Base-by-base conservation (phyloP, 2,329 filamentous ascomycete species). In the Leptographium galeiforme region DNA sequence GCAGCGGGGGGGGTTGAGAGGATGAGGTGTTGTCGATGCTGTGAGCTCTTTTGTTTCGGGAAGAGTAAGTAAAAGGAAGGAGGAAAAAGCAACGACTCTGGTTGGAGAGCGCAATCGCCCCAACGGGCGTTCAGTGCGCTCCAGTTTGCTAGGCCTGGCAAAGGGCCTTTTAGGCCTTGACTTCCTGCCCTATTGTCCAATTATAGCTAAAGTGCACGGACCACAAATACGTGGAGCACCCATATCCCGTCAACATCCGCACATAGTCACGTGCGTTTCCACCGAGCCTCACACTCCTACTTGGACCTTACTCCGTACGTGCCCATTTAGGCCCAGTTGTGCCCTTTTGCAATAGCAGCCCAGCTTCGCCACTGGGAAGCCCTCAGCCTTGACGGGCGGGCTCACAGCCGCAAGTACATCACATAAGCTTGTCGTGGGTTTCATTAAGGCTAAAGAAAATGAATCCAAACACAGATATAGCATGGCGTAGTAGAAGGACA, bases 21-120 rank as follows among this genome's bases (percentile, higher is more conserved):
- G 48, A 32, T 38, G 34, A 30, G 25, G 25, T 25, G 25, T 41
- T 33, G 44, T 32, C 44, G 44, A 47, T 19, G 44, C 14, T 36
- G 48, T 50, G 48, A 51, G 50, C 50, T 51, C 18, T 46, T 45
- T 46, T 41, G 33, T 44, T 51, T 38, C 50, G 50, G 50, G 30
- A 33, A 34, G 13, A 40, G 18, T 18, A 51, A 25, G 25, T 6
- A 25, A 30, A 44, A 44, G 39, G 38, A 43, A 50, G 30, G 39
- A 34, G 39, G 34, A 38, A 48, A 48, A 38, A 32, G 33, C 48
- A 33, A 25, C 48, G 30, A 39, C 32, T 33, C 48, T 50, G 48
- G 48, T 50, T 50, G 48, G 48, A 41, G 48, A 50, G 48, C 39
- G 25, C 25, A 30, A 38, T 25, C 25, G 18, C 45, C 45, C 32